A percentile compares a stretch with the other conserved stretches of the same genome.
Conservation (phyloP, 2,329 filamentous ascomycete species). For the Samsoniella hepiali region DNA sequence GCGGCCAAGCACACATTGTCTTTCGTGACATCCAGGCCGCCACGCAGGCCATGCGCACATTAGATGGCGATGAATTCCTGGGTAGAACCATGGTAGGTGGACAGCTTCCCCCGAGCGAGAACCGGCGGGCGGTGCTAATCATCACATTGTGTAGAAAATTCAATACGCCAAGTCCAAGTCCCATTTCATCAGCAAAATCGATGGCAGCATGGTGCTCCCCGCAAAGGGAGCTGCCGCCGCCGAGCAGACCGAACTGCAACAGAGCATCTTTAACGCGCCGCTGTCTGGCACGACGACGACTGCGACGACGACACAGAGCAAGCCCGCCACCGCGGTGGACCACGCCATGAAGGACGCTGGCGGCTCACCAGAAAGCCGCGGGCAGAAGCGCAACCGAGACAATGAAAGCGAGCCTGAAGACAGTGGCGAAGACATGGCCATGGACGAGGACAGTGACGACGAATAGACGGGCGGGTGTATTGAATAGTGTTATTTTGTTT, state of each 20-base stretch:
- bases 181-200: slow-evolving; percentile 82
- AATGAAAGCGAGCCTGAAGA: slow-evolving; percentile 60
- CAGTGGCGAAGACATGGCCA: slow-evolving; percentile 65
- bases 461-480: slow-evolving; percentile 45
- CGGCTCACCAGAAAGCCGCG: slow-evolving; percentile 51
- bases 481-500: slow-evolving; percentile 13
- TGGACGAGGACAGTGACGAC: slow-evolving; percentile 71
- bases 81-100: slow-evolving; percentile 74
- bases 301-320: slow-evolving; percentile 25
- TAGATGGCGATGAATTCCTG: slow-evolving; percentile 83
- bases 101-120: not conserved
- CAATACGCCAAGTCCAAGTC: slow-evolving; percentile 89
- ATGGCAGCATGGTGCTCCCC: slow-evolving; percentile 80
- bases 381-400: slow-evolving; percentile 69
- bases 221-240: slow-evolving; percentile 50
- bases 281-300: slow-evolving; percentile 42
- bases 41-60: slow-evolving; percentile 85
- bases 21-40: slow-evolving; percentile 88
- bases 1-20: slow-evolving; percentile 90
- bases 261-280: slow-evolving; percentile 74
- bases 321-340: slow-evolving; percentile 47
- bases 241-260: slow-evolving; percentile 70
- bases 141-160: slow-evolving; percentile 62
- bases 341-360: slow-evolving; percentile 49
- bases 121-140: not conserved